Evolutionary conservation across 2,329 filamentous ascomycete genomes (phyloP), one percentile per base, ranked within the genome.

Genomic region (Lasiodiplodia theobromae): DNA sequence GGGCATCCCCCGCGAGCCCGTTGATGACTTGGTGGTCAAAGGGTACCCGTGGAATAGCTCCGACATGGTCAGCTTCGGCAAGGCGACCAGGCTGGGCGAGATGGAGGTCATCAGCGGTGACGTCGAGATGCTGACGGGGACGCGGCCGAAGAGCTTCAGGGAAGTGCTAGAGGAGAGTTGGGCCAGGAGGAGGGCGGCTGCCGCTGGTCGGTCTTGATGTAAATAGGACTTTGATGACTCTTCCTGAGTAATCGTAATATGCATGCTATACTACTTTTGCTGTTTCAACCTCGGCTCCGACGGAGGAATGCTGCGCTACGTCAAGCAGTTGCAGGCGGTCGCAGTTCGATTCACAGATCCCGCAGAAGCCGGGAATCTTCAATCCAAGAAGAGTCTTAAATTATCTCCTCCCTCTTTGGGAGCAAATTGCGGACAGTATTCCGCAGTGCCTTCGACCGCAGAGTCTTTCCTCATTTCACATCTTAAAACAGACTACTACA

Each of bases 151-250:
- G 49, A 38, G 57, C 28, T 49, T 68, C 8, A 31, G 57, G 37
- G 44, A 63, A 31, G 23, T 68, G n/a, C 7, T 67, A 18, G 60
- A 64, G 60, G 47, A 40, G 60, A 64, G 60, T 10, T 64, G 34
- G 18, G 60, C 44, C 28, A 37, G 47, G 60, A 64, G 60, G 31
- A 21, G 4, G 40, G 58, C 91, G 73, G 90, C 91, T 0, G 84
- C 87, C 47, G 25, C 28, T n/a, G 44, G 44, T 10, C 44, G 16
- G 92, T 92, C 18, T 86, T 92, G 49, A 92, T 88, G 73, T 94
- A 91, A 91, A 92, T 94, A 76, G 88, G 88, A 77, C 0, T 93
- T 94, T 73, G 40, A 4, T 47, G 40, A 1, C 4, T 5, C 7
- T n/a, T 8, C 14, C 5, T 44, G 40, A 16, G 40, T 7, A 14